phyloP scores from a whole-genome alignment of 1,139 yeast genomes.

The Yamadazyma oceani region DNA sequence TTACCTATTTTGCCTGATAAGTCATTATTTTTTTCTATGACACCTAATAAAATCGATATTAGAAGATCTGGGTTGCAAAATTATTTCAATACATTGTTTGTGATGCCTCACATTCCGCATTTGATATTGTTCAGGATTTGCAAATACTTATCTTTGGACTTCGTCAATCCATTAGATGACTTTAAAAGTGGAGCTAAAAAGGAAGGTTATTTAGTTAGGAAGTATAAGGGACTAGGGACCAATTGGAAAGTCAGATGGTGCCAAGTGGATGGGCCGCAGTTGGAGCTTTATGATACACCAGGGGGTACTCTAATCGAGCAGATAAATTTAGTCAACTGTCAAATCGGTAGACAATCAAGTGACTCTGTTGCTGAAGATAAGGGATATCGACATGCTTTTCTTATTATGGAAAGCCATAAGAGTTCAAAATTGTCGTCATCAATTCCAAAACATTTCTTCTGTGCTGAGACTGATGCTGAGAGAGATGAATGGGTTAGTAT shows the following conservation, averaged over 20 bases:
- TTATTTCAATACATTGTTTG: slow-evolving; percentile 59
- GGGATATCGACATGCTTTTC: slow-evolving; percentile 77
- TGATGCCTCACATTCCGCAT: slow-evolving; percentile 63
- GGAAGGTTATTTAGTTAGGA: slow-evolving; percentile 69
- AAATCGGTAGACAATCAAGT: slow-evolving; percentile 63
- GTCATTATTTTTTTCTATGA: slow-evolving; percentile 51
- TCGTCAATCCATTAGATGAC: slow-evolving; percentile 63
- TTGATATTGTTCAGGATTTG: slow-evolving; percentile 56
- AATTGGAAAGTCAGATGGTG: slow-evolving; percentile 80
- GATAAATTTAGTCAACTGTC: slow-evolving; percentile 52
- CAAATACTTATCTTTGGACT: slow-evolving; percentile 66
- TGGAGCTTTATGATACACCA: slow-evolving; percentile 62
- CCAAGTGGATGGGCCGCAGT: slow-evolving; percentile 61
- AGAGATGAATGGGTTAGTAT: slow-evolving; percentile 77
- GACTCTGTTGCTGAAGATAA: slow-evolving; percentile 64
- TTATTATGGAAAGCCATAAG: slow-evolving; percentile 64
- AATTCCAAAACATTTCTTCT: slow-evolving; percentile 63
- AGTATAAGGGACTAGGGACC: slow-evolving; percentile 52
- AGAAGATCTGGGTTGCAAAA: slow-evolving; percentile 57
- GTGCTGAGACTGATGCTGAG: slow-evolving; percentile 81
- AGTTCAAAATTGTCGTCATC: slow-evolving; percentile 52
- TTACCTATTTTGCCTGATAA: slow-evolving; percentile 66
- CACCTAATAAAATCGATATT: slow-evolving; percentile 66
- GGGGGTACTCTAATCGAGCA: slow-evolving; percentile 60
- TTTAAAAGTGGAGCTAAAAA: slow-evolving; percentile 56